Conservation (phyloP, 2,329 filamentous ascomycete genomes). For the Pseudocercospora pini-densiflorae region DNA sequence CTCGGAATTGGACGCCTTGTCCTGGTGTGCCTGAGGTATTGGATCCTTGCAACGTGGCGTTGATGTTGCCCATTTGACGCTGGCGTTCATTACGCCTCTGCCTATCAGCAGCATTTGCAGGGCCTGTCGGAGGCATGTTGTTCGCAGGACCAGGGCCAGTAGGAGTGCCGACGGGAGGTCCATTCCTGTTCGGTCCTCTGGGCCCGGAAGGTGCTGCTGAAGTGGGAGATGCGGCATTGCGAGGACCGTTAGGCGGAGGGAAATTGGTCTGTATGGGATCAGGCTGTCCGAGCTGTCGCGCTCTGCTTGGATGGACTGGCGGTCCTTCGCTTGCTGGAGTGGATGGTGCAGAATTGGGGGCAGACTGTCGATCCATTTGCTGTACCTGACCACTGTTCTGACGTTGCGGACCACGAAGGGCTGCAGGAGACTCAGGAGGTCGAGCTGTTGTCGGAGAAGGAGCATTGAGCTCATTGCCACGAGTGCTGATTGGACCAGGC, state of each 20-base stretch:
- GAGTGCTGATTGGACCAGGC: slow-evolving; percentile 33
- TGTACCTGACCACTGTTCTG: slow-evolving; percentile 21
- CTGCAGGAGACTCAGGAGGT: slow-evolving; percentile 30
- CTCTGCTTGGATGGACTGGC: slow-evolving; percentile 39
- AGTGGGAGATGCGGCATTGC: slow-evolving; percentile 33
- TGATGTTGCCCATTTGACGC: slow-evolving; percentile 35
- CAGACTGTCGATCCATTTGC: slow-evolving; percentile 31
- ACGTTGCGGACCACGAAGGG: slow-evolving; percentile 23
- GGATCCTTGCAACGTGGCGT: slow-evolving; percentile 32
- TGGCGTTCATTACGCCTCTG: slow-evolving; percentile 30
- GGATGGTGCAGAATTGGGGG: slow-evolving; percentile 31
- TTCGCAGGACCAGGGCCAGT: slow-evolving; percentile 36
- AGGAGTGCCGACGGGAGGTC: slow-evolving; percentile 32
- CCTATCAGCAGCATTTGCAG: slow-evolving; percentile 31
- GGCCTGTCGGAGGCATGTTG: slow-evolving; percentile 33
- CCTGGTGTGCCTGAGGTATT: slow-evolving; percentile 20
- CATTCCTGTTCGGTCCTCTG: slow-evolving; percentile 27
- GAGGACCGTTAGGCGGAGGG: slow-evolving; percentile 28
- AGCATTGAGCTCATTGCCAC: slow-evolving; percentile 24
- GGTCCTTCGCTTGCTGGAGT: slow-evolving; percentile 35
- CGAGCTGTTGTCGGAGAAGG: slow-evolving; percentile 34
- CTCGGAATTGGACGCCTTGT: slow-evolving; percentile 39
- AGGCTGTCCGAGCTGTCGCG: slow-evolving; percentile 30
- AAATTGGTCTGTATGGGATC: slow-evolving; percentile 35
- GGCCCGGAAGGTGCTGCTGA: slow-evolving; percentile 37